Percentiles rank a stretch among this genome's conserved stretches.
These are phyloP conservation scores for Arctium lappa DNA, from an alignment of 129 eudicot genomes.

Conservation along the genomic window DNA sequence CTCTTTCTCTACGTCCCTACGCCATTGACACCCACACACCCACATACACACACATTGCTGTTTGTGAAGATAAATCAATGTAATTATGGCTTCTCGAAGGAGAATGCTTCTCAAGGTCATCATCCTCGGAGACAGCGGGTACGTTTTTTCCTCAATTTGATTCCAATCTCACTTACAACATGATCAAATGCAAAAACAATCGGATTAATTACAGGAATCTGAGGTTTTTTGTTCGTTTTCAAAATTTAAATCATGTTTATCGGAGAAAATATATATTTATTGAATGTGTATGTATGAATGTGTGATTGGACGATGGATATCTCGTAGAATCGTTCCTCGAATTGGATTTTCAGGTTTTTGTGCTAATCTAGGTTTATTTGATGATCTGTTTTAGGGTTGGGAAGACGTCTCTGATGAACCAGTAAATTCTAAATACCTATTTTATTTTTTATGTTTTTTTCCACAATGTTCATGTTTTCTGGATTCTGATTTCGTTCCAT, in stretches of 20 bases:
- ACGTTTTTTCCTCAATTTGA: background rate
- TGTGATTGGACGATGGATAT: background rate
- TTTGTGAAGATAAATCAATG: conserved; percentile 3
- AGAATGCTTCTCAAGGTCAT: conserved; percentile 78
- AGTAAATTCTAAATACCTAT: conserved; percentile 35
- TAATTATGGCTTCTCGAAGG: conserved; percentile 64
- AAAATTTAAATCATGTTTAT: background rate
- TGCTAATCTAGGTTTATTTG: conserved; percentile 22
- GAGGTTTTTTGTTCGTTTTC: background rate
- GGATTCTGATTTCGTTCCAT: conserved; percentile 5
- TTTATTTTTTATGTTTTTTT: background rate
- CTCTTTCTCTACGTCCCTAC: conserved; percentile 11
- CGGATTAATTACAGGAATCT: background rate
- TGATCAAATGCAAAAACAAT: background rate
- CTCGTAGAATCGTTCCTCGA: background rate
- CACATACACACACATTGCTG: background rate
- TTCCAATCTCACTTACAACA: background rate
- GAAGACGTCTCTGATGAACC: conserved; percentile 78
- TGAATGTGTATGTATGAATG: background rate
- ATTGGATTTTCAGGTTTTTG: conserved; percentile 1
- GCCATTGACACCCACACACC: background rate
- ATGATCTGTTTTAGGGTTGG: conserved; percentile 48
- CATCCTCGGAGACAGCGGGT: conserved; percentile 80
- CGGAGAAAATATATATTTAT: background rate
- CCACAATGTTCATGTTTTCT: background rate